phyloP scores from a whole-genome alignment of 2,329 filamentous ascomycete genomes.

The Xylariaceae sp. region DNA sequence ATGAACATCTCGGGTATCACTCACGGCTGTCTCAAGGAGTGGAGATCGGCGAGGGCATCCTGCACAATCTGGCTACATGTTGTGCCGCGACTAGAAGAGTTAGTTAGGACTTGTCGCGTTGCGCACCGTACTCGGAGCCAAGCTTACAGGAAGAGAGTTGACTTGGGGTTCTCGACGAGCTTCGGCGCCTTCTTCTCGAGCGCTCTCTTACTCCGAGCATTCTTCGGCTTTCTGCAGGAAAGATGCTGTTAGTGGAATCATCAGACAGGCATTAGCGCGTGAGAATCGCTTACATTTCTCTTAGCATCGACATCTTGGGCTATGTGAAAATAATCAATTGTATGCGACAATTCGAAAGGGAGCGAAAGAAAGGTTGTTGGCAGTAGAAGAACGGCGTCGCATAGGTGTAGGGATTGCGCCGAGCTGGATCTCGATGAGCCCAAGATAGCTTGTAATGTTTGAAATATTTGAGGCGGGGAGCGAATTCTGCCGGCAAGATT shows the following conservation, averaged over 20 bases:
- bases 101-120: slow-evolving; percentile 10
- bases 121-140: background rate
- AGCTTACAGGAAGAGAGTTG: slow-evolving; percentile 69
- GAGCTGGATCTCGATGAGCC: background rate
- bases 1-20: background rate
- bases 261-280: background rate
- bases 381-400: background rate
- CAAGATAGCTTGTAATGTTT: background rate
- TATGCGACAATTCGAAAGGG: background rate
- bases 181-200: slow-evolving; percentile 92
- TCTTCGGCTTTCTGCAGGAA: slow-evolving; percentile 52
- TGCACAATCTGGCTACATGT: slow-evolving; percentile 77
- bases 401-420: slow-evolving; percentile 10
- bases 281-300: slow-evolving; percentile 25
- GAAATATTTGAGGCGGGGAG: slow-evolving; percentile 27
- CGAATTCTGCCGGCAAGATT: slow-evolving; percentile 25
- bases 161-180: slow-evolving; percentile 82
- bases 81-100: slow-evolving; percentile 56
- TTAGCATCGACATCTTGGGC: slow-evolving; percentile 21
- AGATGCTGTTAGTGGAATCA: slow-evolving; percentile 10
- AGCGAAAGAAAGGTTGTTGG: background rate
- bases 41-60: slow-evolving; percentile 78
- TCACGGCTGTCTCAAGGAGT: slow-evolving; percentile 71
- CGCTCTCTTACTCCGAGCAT: slow-evolving; percentile 87
- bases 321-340: background rate